Evolutionary conservation across 495 filamentous ascomycete species (phyloP), one percentile per base, ranked within the genome.

Genomic region (Lasiosphaeriaceae sp.): DNA sequence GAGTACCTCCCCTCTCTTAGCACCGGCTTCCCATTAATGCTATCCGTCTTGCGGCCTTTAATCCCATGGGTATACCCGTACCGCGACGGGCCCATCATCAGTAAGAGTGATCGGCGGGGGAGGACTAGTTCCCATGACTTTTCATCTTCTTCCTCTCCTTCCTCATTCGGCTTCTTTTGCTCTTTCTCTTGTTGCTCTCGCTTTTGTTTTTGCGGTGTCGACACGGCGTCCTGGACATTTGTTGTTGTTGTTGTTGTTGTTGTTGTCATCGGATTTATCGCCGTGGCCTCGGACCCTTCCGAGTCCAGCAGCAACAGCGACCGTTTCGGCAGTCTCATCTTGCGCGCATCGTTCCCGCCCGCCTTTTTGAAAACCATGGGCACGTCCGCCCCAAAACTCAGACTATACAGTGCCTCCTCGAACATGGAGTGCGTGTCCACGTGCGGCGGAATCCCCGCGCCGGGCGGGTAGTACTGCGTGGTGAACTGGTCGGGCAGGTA

Each of bases 341-440:
- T 68, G 26, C 67, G 46, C 12, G 67, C 67, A 20, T 70, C 67
- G 23, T 68, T 68, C 7, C 58, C n/a, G n/a, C 66, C 67, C 8
- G 55, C 44, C 63, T 55, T 51, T 14, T 59, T 47, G 16, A 70
- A 70, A 29, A 55, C 48, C 66, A 70, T 70, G 16, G 66, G 50
- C 43, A 70, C 67, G 16, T 48, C 59, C 26, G 63, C 63, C 16
- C 67, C 67, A 44, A 61, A 68, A 0, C 63, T 66, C 39, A 70
- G 51, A 24, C 59, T 63, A 50, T 70, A 70, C 31, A 70, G 56
- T 23, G 66, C 61, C 54, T 70, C 67, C 45, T n/a, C 60, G 23
- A 70, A 70, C 61, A 67, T 60, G 44, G 65, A 68, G 52, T 70
- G 67, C 4, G 67, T 70, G 54, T 70, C 67, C 23, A 70, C 67